Percentiles rank a stretch among this genome's conserved stretches.
phyloP scores from a whole-genome alignment of 306 rosid genomes.

The Vicia faba region DNA sequence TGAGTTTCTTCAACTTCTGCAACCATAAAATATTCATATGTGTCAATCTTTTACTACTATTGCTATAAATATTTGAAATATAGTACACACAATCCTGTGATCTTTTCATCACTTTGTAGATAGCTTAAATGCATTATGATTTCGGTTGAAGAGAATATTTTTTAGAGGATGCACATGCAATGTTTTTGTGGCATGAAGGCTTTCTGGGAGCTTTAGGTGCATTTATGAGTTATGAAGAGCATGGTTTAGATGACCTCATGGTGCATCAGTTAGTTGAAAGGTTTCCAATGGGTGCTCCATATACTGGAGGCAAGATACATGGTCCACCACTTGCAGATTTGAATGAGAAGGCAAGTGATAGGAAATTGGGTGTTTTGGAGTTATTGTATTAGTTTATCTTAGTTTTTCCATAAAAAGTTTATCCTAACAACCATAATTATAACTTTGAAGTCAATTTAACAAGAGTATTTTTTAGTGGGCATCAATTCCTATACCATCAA shows the following conservation, averaged over 20 bases:
- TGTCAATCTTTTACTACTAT: too few relatives aligned
- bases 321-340: slow-evolving; percentile 97
- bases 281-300: slow-evolving; percentile 97
- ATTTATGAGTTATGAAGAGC: slow-evolving; percentile 98
- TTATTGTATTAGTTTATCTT: slow-evolving; percentile 5
- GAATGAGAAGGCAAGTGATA: slow-evolving; percentile 87
- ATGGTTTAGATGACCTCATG: slow-evolving; percentile 96
- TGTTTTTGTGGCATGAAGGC: slow-evolving; percentile 98
- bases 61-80: too few relatives aligned
- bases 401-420: slow-evolving; percentile 3
- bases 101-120: slow-evolving; percentile 52
- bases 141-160: slow-evolving; percentile 86
- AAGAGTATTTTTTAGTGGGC: slow-evolving; percentile 11
- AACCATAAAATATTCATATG: too few relatives aligned
- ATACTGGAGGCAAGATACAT: slow-evolving; percentile 92
- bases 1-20: too few relatives aligned
- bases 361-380: slow-evolving; percentile 13
- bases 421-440: slow-evolving; percentile 14
- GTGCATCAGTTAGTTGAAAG: slow-evolving; percentile 97
- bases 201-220: slow-evolving; percentile 95
- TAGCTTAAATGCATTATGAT: slow-evolving; percentile 86
- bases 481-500: slow-evolving; percentile 25
- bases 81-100: slow-evolving; percentile 22
- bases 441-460: slow-evolving; percentile 34
- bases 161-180: slow-evolving; percentile 97